These are phyloP conservation scores for Neurospora sp. DNA, from an alignment of 495 filamentous ascomycete genomes.

Conservation along the genomic window DNA sequence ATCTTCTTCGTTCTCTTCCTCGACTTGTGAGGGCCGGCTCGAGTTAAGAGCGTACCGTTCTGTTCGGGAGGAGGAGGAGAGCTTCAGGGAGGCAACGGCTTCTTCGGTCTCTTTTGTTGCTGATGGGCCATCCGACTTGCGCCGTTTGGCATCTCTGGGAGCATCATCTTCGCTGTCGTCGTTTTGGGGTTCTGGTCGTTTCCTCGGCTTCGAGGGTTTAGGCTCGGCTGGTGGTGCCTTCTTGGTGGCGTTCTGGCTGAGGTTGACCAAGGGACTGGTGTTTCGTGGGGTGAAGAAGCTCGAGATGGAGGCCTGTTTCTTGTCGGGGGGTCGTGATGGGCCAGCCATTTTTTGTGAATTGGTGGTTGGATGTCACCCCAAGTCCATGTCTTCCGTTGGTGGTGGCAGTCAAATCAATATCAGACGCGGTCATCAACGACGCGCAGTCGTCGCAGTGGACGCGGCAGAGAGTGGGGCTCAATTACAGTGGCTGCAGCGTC, in stretches of 20 bases:
- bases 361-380: conserved; percentile 14
- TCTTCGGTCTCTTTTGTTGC: conserved; percentile 3
- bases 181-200: conserved; percentile 39
- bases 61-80: conserved; percentile 2
- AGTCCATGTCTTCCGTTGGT: neutral
- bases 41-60: conserved; percentile 10
- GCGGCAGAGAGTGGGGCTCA: neutral
- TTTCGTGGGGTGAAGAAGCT: conserved; percentile 75
- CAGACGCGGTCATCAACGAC: neutral
- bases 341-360: conserved; percentile 24
- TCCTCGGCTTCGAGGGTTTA: conserved; percentile 12
- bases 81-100: neutral
- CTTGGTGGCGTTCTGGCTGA: conserved; percentile 10
- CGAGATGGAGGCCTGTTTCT: conserved; percentile 74
- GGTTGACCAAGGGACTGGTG: conserved; percentile 18
- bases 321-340: conserved; percentile 26
- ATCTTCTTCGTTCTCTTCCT: conserved; percentile 40
- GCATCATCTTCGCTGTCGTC: conserved; percentile 21
- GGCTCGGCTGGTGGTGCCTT: neutral
- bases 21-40: conserved; percentile 13
- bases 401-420: neutral
- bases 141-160: conserved; percentile 12
- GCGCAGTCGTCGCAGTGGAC: neutral
- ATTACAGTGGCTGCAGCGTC: neutral
- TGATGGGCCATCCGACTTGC: conserved; percentile 2